Evolutionary conservation across 345 rosid genomes (phyloP).

Genomic region (Barbarea vulgaris): DNA sequence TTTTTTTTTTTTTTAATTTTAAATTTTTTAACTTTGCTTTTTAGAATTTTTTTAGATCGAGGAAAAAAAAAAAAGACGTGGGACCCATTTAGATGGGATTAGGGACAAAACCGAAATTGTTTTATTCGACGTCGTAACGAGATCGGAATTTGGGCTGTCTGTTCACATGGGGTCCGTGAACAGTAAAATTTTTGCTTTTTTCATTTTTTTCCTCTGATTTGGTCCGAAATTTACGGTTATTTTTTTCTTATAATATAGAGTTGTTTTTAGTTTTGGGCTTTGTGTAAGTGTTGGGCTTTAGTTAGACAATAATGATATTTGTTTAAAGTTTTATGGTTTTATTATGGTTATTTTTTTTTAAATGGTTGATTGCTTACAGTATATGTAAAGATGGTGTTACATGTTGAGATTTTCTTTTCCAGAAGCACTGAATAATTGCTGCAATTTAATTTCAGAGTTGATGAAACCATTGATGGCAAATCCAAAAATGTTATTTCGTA

Average conservation of each 20-base stretch:
- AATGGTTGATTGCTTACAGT: no score
- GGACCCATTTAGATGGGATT: conserved; percentile 28
- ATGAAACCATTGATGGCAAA: no score
- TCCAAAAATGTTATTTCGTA: no score
- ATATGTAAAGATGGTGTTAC: no score
- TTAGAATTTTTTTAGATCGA: conserved; percentile 12
- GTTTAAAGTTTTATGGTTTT: no score
- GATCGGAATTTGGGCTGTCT: conserved; percentile 43
- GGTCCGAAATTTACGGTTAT: conserved; percentile 28
- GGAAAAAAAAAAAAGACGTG: not conserved
- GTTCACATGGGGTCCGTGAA: conserved; percentile 39
- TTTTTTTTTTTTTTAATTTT: not conserved
- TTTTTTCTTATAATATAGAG: not conserved
- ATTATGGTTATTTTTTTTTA: no score
- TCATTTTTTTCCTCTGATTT: not conserved
- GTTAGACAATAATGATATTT: no score
- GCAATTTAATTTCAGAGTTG: no score
- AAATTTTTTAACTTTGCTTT: conserved; percentile 15
- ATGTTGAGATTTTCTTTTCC: no score
- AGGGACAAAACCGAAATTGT: conserved; percentile 33
- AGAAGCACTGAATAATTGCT: no score
- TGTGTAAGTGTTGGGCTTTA: conserved; percentile 8
- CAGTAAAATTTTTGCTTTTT: not conserved
- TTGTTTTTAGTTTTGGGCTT: not conserved
- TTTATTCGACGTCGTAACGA: conserved; percentile 34